Base-by-base conservation (phyloP, 140 eudicot species). In the Senecio squalidus region DNA sequence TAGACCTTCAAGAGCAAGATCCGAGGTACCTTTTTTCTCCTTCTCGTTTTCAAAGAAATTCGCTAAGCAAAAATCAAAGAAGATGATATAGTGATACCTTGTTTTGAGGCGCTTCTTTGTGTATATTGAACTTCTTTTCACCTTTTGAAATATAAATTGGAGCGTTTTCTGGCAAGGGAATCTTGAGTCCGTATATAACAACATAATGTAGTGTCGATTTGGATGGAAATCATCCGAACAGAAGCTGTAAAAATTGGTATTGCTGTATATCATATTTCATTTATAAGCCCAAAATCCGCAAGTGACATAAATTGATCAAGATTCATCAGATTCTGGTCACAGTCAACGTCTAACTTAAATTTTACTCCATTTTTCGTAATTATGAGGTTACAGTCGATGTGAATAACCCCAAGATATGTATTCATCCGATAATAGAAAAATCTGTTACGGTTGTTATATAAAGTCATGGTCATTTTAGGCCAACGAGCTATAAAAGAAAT, bases 21-120 rank as follows among this genome's bases (percentile, higher is more conserved):
- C 82, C 7, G 83, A 79, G 94, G 95, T 85, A 77, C 74, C 69
- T 8, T 53, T 66, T 46, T 72, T 72, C 48, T 72, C 77, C 50
- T 71, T 71, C 36, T 69, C 55, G 67, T 72, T 73, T 73, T 13
- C 74, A 66, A 73, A 73, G 74, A 66, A 66, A 73, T 45, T 34
- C 28, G 10, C 62, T 41, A 64, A 50, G 48, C 62, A 58, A 73
- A 65, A 58, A 73, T 22, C 40, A 59, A 73, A 73, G 68, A 58
- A 56, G 59, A 47, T 16, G 25, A 62, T 64, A 64, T 17, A 61
- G 31, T 64, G 72, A 72, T 49, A 46, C 59, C 29, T 23, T 16
- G 61, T 49, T 34, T 47, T 58, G 34, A 6, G 3, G 24, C 40
- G 46, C 14, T 28, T 25, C 23, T 57, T 28, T 28, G 44, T 65